Evolutionary conservation across 805 yeast genomes (phyloP), one percentile per base, ranked within the genome.

Genomic region (Candida ovalis): DNA sequence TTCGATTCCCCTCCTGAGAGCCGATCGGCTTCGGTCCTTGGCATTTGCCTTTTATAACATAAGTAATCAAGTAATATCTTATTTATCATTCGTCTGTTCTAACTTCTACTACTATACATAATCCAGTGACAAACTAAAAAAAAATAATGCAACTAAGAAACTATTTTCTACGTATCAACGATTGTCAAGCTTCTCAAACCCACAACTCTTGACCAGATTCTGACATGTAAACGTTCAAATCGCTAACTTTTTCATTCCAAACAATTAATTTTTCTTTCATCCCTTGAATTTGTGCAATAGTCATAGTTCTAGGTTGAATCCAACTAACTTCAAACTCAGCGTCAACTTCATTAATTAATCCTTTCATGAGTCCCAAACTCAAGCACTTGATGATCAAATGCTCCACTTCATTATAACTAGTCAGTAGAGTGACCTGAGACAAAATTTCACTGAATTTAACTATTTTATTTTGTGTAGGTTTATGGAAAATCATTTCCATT

Each of bases 281-380:
- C 40, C 76, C 75, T 48, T 75, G 78, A 49, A 92, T 86, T 73
- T 94, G 99, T 40, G 79, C 80, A 53, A 74, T 75, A 61, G 88
- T 88, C 77, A 94, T 84, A 47, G 90, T 88, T 61, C 98, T 78
- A 50, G 99, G 98, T 74, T 94, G 98, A 52, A 92, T 84, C 99
- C 99, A 94, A 24, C 86, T 82, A 42, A 94, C 82, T 30, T 85
- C 82, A 48, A 94, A 86, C 13, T 84, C 72, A 65, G 84, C 80
- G 43, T 80, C 79, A 39, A 90, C 88, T 71, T 94, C 96, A 65
- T 94, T 96, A 58, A 94, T 92, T 44, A 80, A 75, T n/a, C 99
- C 99, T 66, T 82, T 81, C 61, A 94, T 77, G 56, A 94, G 75
- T 17, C 87, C 88, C 48, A 94, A 72, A 54, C 94, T 82, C 53